Conservation (phyloP, 495 filamentous ascomycete genomes). For the Bacidia rubella region DNA sequence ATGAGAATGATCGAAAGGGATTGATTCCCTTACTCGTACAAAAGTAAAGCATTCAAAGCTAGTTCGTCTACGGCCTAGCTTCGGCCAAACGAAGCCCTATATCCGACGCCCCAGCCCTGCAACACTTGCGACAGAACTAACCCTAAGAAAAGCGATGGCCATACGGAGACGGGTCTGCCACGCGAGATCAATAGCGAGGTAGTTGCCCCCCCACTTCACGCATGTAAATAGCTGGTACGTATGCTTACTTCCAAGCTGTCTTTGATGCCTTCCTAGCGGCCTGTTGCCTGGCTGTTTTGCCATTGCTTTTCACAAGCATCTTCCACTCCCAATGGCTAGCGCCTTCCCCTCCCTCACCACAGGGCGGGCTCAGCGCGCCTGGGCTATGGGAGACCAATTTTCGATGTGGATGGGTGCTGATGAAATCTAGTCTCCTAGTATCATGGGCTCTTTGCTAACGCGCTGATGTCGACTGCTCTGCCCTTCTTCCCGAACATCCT, state of each 20-base stretch:
- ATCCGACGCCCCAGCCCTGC: background rate
- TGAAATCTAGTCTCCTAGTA: no score
- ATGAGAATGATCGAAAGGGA: no score
- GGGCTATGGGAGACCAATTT: no score
- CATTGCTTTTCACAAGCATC: background rate
- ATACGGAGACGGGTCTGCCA: background rate
- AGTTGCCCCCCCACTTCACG: background rate
- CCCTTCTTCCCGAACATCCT: background rate
- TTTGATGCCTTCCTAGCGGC: background rate
- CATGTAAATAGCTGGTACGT: background rate
- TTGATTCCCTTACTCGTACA: no score
- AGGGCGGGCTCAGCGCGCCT: background rate
- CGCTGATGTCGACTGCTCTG: background rate
- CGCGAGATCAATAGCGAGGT: background rate
- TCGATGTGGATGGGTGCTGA: no score
- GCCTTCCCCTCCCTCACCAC: background rate
- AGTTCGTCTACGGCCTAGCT: no score
- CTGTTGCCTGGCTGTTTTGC: background rate
- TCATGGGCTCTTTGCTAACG: background rate
- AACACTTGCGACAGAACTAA: background rate
- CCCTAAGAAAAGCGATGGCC: no score
- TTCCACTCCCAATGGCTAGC: background rate
- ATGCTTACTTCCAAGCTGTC: background rate
- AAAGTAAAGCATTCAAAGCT: no score
- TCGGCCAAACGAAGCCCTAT: no score